Evolutionary conservation across 352 stramenopile species (phyloP).

Genomic region (Phytopythium sindhum): DNA sequence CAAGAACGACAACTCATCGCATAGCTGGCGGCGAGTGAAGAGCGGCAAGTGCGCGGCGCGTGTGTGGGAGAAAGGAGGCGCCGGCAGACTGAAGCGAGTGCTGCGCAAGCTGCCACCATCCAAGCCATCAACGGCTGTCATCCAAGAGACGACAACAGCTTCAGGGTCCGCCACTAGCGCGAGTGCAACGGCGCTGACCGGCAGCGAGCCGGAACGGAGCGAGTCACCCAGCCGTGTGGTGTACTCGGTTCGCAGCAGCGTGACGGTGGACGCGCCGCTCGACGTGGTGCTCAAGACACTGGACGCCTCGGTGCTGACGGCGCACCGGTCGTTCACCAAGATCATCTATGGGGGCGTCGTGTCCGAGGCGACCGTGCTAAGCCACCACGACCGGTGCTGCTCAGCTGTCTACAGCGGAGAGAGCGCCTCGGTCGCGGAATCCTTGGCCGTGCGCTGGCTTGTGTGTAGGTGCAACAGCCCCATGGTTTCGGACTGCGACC

Average conservation of each 20-base stretch:
- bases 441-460: slow-evolving; percentile 67
- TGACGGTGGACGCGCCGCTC: slow-evolving; percentile 48
- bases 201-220: slow-evolving; percentile 1
- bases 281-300: slow-evolving; percentile 57
- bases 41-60: slow-evolving; percentile 28
- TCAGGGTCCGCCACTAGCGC: not conserved
- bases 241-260: slow-evolving; percentile 59
- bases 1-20: not conserved
- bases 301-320: slow-evolving; percentile 47
- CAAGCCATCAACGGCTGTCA: not conserved
- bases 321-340: slow-evolving; percentile 67
- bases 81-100: slow-evolving; percentile 9
- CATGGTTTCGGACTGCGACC: slow-evolving; percentile 65
- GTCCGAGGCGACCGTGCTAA: slow-evolving; percentile 73
- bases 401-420: not conserved
- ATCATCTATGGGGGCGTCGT: slow-evolving; percentile 74
- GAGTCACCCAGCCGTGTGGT: not conserved
- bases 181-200: not conserved
- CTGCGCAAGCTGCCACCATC: not conserved
- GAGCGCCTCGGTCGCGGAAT: slow-evolving; percentile 26
- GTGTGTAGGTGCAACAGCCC: slow-evolving; percentile 60
- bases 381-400: slow-evolving; percentile 25
- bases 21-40: slow-evolving; percentile 28
- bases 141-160: not conserved
- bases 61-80: slow-evolving; percentile 50